These are phyloP conservation scores for Cystofilobasidium capitatum DNA, from an alignment of 768 basidiomycete genomes.

Conservation along the genomic window DNA sequence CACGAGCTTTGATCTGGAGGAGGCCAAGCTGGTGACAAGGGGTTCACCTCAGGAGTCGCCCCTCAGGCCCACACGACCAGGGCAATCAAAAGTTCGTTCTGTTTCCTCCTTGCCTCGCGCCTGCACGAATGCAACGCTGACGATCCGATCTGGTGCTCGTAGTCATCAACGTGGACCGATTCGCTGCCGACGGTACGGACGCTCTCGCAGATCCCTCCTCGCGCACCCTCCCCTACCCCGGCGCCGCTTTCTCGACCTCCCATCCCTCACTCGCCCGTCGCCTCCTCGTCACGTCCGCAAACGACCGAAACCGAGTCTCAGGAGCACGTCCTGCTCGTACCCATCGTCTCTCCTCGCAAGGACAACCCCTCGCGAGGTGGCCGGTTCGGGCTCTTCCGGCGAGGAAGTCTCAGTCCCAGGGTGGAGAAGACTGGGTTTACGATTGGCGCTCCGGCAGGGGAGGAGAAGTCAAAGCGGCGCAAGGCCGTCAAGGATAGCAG, in stretches of 20 bases:
- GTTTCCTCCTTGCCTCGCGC: not conserved
- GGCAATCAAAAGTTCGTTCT: not conserved
- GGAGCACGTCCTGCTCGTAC: not conserved
- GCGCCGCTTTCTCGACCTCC: not conserved
- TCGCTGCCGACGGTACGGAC: not conserved
- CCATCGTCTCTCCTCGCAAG: conserved; percentile 1
- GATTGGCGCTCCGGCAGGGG: not conserved
- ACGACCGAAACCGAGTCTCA: no score
- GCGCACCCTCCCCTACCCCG: no score
- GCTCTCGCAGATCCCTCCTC: not conserved
- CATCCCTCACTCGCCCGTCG: no score
- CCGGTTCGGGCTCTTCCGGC: not conserved
- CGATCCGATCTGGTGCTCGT: not conserved
- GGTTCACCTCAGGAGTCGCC: not conserved
- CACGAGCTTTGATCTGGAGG: not conserved
- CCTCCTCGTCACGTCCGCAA: no score
- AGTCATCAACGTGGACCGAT: conserved; percentile 2
- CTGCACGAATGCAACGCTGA: not conserved
- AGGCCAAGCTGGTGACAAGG: not conserved
- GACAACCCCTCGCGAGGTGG: not conserved
- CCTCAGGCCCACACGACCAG: not conserved
- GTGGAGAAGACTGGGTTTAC: conserved; percentile 1
- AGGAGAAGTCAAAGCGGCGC: not conserved
- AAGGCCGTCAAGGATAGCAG: not conserved
- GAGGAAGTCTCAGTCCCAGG: not conserved